Base-by-base conservation (phyloP, 768 basidiomycete genomes). In the Auriculariales sp. region DNA sequence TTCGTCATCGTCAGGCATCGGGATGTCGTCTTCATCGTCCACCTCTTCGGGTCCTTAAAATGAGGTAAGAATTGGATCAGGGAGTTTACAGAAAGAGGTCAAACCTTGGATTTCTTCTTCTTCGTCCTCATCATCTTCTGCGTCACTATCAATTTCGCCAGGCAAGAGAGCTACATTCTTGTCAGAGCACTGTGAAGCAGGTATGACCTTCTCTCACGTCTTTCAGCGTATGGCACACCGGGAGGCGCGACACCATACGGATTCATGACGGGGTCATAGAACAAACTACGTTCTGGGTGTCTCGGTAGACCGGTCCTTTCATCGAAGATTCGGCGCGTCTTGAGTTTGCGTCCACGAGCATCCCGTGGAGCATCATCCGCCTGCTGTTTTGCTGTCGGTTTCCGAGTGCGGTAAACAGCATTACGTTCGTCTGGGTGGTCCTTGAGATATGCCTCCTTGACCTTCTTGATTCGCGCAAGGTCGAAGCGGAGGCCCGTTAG, bases 201-300 rank as follows among this genome's bases (percentile, higher is more conserved):
- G n/a, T n/a, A 11, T 24, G 6, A 4, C 28, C 9, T 11, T 30
- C 3, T 70, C 84, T 66, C 57, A 93, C 92, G 75, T 67, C 83
- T 66, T 62, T 97, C 89, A 51, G 77, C 68, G 64, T 95, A 97
- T n/a, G 88, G 90, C 91, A 95, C 89, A 5, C 94, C 94, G 11
- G 93, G 94, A 34, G 93, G 93, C 17, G 93, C 80, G 15, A 91
- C 86, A 27, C 92, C 93, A 60, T 72, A 92, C 22, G 91, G 90
- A 61, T 98, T 98, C 77, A 93, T 81, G 34, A 91, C 75, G 27
- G 86, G 76, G 58, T 98, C 86, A 66, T 91, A 97, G 63, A 94
- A 97, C 30, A 93, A 70, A 64, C 86, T 90, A 55, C 88, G 73
- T 59, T 88, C 89, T n/a, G 92, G 92, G 66, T 91, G 87, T 49